phyloP scores from a whole-genome alignment of 192 early-diverging fungal species.

The Gonapodya prolifera region DNA sequence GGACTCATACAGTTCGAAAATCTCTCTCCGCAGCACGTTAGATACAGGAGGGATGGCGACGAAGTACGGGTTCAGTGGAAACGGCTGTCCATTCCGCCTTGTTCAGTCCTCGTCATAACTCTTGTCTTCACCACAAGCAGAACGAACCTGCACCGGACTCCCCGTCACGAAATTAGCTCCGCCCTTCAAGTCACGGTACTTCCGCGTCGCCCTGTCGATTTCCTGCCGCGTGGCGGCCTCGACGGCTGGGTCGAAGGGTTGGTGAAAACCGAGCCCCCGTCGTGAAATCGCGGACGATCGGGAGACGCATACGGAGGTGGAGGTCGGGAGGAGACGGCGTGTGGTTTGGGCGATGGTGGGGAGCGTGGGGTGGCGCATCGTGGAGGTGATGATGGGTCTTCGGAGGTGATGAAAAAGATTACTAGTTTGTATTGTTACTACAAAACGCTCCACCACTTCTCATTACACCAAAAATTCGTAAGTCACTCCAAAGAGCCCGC shows the following conservation, averaged over 20 bases:
- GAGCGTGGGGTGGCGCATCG: too few species aligned
- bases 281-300: conserved; percentile 9
- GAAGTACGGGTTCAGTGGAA: conserved; percentile 85
- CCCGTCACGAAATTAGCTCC: background rate
- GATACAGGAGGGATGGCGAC: conserved; percentile 60
- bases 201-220: too few species aligned
- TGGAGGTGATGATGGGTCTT: background rate
- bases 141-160: background rate
- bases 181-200: too few species aligned
- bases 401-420: background rate
- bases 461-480: background rate
- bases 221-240: too few species aligned
- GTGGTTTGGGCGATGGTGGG: too few species aligned
- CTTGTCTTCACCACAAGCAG: background rate
- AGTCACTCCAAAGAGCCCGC: too few species aligned
- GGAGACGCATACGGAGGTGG: too few species aligned
- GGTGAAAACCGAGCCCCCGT: conserved; percentile 4
- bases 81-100: too few species aligned
- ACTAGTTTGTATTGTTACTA: too few species aligned
- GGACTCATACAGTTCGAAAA: conserved; percentile 52
- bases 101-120: conserved; percentile 7
- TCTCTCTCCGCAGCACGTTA: conserved; percentile 49
- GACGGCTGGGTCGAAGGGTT: background rate
- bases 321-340: too few species aligned
- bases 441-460: too few species aligned